Base-by-base conservation (phyloP, 106 monocot genomes). In the Narthecium ossifragum region DNA sequence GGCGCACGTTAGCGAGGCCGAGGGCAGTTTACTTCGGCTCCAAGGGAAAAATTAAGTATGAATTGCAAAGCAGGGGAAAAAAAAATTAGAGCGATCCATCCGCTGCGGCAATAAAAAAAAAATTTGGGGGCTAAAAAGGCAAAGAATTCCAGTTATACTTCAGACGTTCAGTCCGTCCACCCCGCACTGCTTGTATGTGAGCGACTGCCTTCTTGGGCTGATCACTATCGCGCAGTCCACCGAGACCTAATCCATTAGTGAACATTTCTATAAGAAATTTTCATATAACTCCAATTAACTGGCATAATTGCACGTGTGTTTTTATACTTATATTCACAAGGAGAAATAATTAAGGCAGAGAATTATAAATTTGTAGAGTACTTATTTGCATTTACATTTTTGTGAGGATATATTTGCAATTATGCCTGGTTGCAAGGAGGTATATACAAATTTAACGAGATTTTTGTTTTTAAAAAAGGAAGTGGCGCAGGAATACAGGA, bases 181-280 rank as follows among this genome's bases (percentile, higher is more conserved):
- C 13, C 83, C 83, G 57, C 86, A 88, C 56, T 78, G 92, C 77
- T 87, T 87, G 72, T 84, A 78, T 2, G 80, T 84, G 32, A 88
- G 62, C 31, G 83, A 71, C 70, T 84, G 92, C 61, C 55, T 84
- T 66, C 83, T 66, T 8, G 92, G 92, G 33, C 92, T 92, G 46
- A 92, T 81, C 54, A 73, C 80, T 32, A 92, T 75, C 43, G 66
- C 84, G 39, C 92, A 92, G 61, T 80, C 80, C 65, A 88, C 83
- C 55, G 92, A 80, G 18, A 84, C 92, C 90, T 91, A 34, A 1
- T 15, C 2, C 1, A 57, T 38, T 0, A 21, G 4, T 23, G 31
- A 23, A 14, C 2, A 25, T 28, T 55, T 8, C 2, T 8, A 21
- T 24, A 24, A 51, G 34, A 27, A 5, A 34, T 20, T 6, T 25